Evolutionary conservation across 2,329 filamentous ascomycete genomes (phyloP).

Genomic region (Alternaria atra): DNA sequence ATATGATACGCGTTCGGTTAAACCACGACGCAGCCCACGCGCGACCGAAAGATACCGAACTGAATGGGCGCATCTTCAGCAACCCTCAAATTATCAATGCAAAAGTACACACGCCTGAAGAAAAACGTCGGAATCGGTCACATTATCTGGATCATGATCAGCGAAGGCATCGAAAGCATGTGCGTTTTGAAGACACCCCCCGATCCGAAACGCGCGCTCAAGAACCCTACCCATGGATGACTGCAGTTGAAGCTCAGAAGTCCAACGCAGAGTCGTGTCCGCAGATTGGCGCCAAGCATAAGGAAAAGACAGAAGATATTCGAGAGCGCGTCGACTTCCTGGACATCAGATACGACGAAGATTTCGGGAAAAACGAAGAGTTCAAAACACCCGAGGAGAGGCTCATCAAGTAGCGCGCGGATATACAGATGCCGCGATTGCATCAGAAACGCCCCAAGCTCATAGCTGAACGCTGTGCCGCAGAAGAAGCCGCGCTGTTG

Average conservation of each 20-base stretch:
- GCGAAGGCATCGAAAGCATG: too few relatives aligned
- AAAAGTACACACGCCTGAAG: too few relatives aligned
- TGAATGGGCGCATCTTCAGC: too few relatives aligned
- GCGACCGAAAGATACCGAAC: too few relatives aligned
- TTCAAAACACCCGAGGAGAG: background rate
- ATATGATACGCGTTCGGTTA: too few relatives aligned
- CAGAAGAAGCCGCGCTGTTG: background rate
- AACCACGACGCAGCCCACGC: too few relatives aligned
- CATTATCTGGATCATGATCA: too few relatives aligned
- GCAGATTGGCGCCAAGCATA: background rate
- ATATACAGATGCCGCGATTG: background rate
- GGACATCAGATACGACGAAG: background rate
- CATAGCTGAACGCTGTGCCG: background rate
- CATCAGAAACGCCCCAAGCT: background rate
- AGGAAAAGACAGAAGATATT: background rate
- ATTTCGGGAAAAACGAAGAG: too few relatives aligned
- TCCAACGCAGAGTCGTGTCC: background rate
- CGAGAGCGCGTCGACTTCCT: background rate
- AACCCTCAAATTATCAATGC: too few relatives aligned
- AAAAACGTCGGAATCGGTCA: too few relatives aligned
- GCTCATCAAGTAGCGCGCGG: background rate
- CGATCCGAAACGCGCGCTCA: background rate
- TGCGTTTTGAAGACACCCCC: too few relatives aligned
- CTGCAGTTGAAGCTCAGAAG: fast-evolving
- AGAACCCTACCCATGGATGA: too few relatives aligned